Evolutionary conservation across 2,329 filamentous ascomycete species (phyloP).

Genomic region (Monosporascus cannonballus): DNA sequence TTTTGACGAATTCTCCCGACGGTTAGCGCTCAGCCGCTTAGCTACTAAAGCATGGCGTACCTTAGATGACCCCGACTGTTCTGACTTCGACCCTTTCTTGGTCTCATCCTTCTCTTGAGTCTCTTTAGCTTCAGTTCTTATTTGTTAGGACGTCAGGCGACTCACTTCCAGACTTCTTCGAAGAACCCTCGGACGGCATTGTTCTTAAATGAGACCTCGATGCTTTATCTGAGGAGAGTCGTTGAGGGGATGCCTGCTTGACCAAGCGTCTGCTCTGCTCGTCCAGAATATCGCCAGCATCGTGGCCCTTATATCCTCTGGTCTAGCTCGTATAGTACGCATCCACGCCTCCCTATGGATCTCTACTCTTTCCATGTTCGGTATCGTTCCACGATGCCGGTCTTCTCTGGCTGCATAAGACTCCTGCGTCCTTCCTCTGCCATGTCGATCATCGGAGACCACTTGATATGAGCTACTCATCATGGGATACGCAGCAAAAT

Average conservation of each 20-base stretch:
- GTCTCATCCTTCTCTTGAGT: not conserved
- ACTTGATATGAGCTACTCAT: not conserved
- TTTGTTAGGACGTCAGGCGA: not conserved
- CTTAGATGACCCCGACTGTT: not conserved
- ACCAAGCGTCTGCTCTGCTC: not conserved
- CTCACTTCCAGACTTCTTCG: constrained; percentile 9
- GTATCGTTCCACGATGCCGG: not conserved
- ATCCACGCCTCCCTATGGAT: not conserved
- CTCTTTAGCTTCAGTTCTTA: not conserved
- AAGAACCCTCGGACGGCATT: constrained; percentile 8
- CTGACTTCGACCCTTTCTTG: not conserved
- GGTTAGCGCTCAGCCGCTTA: too few species aligned
- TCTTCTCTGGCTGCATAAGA: not conserved
- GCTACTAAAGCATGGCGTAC: not conserved
- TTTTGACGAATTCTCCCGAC: too few species aligned
- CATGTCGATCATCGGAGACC: not conserved
- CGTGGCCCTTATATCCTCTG: constrained; percentile 1
- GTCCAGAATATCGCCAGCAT: not conserved
- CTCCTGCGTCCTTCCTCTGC: not conserved
- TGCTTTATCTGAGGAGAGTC: not conserved
- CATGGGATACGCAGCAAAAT: not conserved
- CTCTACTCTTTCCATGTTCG: constrained; percentile 3
- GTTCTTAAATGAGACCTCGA: not conserved
- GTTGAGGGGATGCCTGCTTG: not conserved
- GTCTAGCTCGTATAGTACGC: constrained; percentile 3